Conservation (phyloP, 495 filamentous ascomycete species). For the Penicillium ucsense region DNA sequence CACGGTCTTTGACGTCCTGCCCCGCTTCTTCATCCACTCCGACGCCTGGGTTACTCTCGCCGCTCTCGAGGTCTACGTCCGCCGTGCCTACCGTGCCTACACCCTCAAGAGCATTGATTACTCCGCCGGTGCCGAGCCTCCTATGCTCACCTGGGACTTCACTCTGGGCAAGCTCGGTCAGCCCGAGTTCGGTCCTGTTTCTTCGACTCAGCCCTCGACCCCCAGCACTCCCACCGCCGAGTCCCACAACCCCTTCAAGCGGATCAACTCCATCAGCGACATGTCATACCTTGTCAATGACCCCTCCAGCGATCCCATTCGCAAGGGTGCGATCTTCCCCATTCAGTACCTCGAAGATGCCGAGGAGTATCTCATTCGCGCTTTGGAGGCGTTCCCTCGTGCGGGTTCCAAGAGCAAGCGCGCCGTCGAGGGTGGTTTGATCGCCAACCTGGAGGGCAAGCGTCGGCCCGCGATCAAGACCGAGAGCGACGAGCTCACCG, state of each 20-base stretch:
- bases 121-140: slow-evolving; percentile 64
- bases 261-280: slow-evolving; percentile 90
- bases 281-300: slow-evolving; percentile 75
- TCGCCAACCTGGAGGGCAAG: slow-evolving; percentile 64
- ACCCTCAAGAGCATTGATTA: slow-evolving; percentile 81
- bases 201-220: slow-evolving; percentile 67
- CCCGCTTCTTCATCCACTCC: slow-evolving; percentile 85
- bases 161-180: slow-evolving; percentile 82
- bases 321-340: slow-evolving; percentile 90
- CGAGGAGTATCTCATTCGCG: slow-evolving; percentile 72
- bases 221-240: slow-evolving; percentile 71
- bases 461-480: slow-evolving; percentile 48
- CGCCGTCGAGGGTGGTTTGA: slow-evolving; percentile 39
- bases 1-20: slow-evolving; percentile 93
- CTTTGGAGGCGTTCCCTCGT: slow-evolving; percentile 70
- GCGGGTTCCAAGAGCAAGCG: slow-evolving; percentile 34
- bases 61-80: slow-evolving; percentile 90
- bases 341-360: slow-evolving; percentile 88
- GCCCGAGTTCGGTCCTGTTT: slow-evolving; percentile 73
- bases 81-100: slow-evolving; percentile 94
- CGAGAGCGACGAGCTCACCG: slow-evolving; percentile 66
- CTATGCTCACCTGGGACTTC: slow-evolving; percentile 92
- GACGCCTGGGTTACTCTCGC: slow-evolving; percentile 94
- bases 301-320: slow-evolving; percentile 60
- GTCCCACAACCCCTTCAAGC: slow-evolving; percentile 54